These are phyloP conservation scores for Rickenella mellea DNA, from an alignment of 768 basidiomycete genomes.

Conservation along the genomic window DNA sequence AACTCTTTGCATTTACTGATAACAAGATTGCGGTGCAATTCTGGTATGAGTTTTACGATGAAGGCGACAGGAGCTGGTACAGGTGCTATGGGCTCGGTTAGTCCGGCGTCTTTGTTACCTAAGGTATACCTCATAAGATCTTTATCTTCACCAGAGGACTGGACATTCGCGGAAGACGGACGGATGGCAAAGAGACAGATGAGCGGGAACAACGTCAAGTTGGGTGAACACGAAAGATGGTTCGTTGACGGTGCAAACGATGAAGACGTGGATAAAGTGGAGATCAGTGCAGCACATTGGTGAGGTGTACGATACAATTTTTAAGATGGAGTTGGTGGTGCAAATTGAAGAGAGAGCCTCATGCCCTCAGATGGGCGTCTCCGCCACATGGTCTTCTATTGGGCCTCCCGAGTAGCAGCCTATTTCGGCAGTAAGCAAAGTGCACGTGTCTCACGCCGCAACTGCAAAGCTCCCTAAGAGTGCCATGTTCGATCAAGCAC, in stretches of 20 bases:
- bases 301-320: too few relatives aligned
- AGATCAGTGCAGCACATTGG: slow-evolving; percentile 25
- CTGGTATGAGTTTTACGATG: slow-evolving; percentile 38
- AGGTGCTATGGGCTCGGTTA: slow-evolving; percentile 35
- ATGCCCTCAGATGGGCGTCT: too few relatives aligned
- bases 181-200: slow-evolving; percentile 48
- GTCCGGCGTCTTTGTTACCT: slow-evolving; percentile 7
- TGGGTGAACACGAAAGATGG: slow-evolving; percentile 39
- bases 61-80: slow-evolving; percentile 29
- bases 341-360: too few relatives aligned
- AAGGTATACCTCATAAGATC: background rate
- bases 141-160: slow-evolving; percentile 26
- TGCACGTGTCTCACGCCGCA: too few relatives aligned
- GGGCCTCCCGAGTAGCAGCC: too few relatives aligned
- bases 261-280: slow-evolving; percentile 27
- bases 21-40: slow-evolving; percentile 46
- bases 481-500: too few relatives aligned
- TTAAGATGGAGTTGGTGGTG: too few relatives aligned
- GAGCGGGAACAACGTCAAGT: slow-evolving; percentile 36
- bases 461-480: too few relatives aligned
- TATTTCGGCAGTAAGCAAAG: too few relatives aligned
- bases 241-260: slow-evolving; percentile 32
- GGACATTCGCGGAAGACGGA: slow-evolving; percentile 43
- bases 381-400: too few relatives aligned
- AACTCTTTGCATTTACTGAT: slow-evolving; percentile 42